Conservation (phyloP, 106 monocot species). For the Acorus calamus region DNA sequence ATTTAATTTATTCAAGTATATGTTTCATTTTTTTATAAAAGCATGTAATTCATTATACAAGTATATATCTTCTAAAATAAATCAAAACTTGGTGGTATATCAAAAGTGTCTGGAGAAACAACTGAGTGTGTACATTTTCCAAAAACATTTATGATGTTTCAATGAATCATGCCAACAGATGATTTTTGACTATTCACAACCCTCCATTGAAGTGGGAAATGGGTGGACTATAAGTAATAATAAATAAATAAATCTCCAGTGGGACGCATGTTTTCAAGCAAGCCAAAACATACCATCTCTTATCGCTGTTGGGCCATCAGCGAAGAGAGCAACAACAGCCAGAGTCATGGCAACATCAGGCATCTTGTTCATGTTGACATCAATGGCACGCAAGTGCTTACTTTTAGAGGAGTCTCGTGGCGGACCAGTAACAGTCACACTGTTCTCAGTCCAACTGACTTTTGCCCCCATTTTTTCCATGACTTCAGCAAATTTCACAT, state of each 20-base stretch:
- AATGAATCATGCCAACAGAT: too few species aligned
- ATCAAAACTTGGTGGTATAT: too few species aligned
- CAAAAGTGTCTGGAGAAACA: too few species aligned
- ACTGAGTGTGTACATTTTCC: too few species aligned
- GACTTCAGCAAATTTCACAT: slow-evolving; percentile 96
- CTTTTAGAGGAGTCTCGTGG: slow-evolving; percentile 43
- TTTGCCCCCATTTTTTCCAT: slow-evolving; percentile 98
- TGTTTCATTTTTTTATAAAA: too few species aligned
- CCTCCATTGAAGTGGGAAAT: background rate
- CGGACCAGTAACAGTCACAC: slow-evolving; percentile 94
- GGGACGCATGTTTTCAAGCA: too few species aligned
- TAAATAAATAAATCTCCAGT: background rate
- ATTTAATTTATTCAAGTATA: too few species aligned
- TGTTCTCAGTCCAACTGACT: slow-evolving; percentile 93
- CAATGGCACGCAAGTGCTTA: slow-evolving; percentile 53
- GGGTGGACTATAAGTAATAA: background rate
- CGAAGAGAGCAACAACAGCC: slow-evolving; percentile 93
- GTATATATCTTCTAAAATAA: too few species aligned
- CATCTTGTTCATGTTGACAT: slow-evolving; percentile 99
- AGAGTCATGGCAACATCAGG: slow-evolving; percentile 99
- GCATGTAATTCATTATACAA: too few species aligned
- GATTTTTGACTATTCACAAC: too few species aligned
- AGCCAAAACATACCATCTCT: slow-evolving; percentile 66
- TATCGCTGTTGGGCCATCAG: slow-evolving; percentile 90
- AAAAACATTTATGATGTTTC: too few species aligned